phyloP scores from a whole-genome alignment of 305 asterid species.

The Fraxinus ornus region DNA sequence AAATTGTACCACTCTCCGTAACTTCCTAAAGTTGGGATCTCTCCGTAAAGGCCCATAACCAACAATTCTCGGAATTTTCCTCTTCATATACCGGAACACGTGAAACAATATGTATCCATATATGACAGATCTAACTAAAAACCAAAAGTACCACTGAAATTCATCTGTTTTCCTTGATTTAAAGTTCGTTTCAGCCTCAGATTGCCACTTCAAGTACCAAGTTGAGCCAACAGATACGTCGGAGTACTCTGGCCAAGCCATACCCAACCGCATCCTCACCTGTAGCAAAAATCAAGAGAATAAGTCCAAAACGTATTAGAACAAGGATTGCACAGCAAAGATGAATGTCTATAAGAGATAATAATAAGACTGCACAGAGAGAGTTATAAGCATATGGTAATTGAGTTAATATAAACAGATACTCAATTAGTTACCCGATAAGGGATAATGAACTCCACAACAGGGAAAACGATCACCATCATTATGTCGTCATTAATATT shows the following conservation, averaged over 20 bases:
- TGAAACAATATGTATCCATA: conserved; percentile 64
- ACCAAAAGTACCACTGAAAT: conserved; percentile 75
- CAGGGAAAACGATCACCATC: conserved; percentile 77
- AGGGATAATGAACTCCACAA: conserved; percentile 78
- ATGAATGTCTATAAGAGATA: conserved; percentile 7
- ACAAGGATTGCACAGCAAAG: conserved; percentile 14
- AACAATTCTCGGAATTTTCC: conserved; percentile 67
- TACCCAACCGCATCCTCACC: conserved; percentile 78
- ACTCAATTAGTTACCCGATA: conserved; percentile 57
- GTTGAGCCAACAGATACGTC: conserved; percentile 70
- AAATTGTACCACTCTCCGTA: conserved; percentile 69
- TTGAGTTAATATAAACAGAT: conserved; percentile 17
- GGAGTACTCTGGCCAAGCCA: conserved; percentile 91
- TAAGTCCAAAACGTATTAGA: background rate
- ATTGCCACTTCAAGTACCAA: conserved; percentile 89
- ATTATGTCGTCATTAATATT: conserved; percentile 68
- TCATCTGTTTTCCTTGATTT: conserved; percentile 55
- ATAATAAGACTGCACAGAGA: conserved; percentile 24
- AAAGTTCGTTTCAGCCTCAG: conserved; percentile 71
- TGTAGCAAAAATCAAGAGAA: conserved; percentile 30
- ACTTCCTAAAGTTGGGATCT: conserved; percentile 73
- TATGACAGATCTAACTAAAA: conserved; percentile 59
- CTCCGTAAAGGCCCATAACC: conserved; percentile 74
- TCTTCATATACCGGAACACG: conserved; percentile 55
- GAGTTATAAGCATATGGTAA: conserved; percentile 10